Conservation (phyloP, 1,284 basidiomycete species). For the Tetrapyrgos nigripes region DNA sequence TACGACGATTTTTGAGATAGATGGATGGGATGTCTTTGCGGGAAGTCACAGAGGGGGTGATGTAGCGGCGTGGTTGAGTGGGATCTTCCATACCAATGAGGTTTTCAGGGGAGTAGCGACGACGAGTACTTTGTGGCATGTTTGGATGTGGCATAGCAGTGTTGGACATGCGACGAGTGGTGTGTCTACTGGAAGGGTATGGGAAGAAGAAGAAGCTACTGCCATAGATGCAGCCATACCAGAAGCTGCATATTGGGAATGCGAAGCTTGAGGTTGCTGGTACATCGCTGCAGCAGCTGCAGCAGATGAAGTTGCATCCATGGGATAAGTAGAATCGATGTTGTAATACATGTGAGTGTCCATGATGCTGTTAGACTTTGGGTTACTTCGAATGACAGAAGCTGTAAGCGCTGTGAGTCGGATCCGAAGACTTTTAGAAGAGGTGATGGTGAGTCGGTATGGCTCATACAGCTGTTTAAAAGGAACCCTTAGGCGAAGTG, state of each 20-base stretch:
- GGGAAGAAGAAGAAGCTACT: not conserved
- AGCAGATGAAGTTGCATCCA: not conserved
- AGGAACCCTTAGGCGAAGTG: too few relatives aligned
- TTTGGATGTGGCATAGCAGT: not conserved
- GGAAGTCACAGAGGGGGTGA: slow-evolving; percentile 51
- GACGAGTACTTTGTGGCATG: not conserved
- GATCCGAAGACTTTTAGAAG: too few relatives aligned
- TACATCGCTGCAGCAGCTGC: not conserved
- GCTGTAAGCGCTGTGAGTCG: too few relatives aligned
- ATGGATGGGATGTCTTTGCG: slow-evolving; percentile 51
- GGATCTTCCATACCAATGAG: slow-evolving; percentile 44
- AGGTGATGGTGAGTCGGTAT: too few relatives aligned
- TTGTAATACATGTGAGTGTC: not conserved
- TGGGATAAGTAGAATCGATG: not conserved
- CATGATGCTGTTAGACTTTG: too few relatives aligned
- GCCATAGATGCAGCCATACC: not conserved
- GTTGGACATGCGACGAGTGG: not conserved
- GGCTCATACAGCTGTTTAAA: too few relatives aligned
- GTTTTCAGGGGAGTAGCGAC: slow-evolving; percentile 16
- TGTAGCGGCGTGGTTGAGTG: slow-evolving; percentile 51
- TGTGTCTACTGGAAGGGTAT: not conserved
- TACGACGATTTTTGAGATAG: slow-evolving; percentile 37
- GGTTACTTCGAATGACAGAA: too few relatives aligned
- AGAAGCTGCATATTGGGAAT: not conserved
- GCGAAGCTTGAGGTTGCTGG: not conserved